Percentiles rank a stretch among this genome's conserved stretches.
Conservation (phyloP, 1,284 basidiomycete genomes). For the Tilletia walkeri region DNA sequence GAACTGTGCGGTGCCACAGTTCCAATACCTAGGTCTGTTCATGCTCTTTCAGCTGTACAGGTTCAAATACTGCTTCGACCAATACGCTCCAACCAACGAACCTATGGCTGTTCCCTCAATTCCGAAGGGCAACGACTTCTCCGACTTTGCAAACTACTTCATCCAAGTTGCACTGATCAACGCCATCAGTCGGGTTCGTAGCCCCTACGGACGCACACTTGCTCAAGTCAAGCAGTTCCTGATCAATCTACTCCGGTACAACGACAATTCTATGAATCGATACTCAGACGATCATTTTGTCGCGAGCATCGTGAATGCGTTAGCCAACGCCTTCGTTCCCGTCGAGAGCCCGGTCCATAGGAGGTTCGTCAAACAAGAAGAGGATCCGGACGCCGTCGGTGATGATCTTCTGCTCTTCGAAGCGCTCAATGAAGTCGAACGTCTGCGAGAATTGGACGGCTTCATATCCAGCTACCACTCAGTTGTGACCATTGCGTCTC, state of each 20-base stretch:
- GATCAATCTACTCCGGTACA: conserved; percentile 83
- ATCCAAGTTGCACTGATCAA: conserved; percentile 81
- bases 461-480: conserved; percentile 94
- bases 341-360: conserved; percentile 36
- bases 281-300: conserved; percentile 90
- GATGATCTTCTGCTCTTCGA: conserved; percentile 38
- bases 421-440: conserved; percentile 64
- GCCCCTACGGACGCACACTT: conserved; percentile 76
- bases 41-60: conserved; percentile 91
- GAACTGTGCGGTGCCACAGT: conserved; percentile 74
- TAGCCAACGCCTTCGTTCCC: conserved; percentile 71
- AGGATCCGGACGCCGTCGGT: conserved; percentile 37
- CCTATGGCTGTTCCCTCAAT: conserved; percentile 67
- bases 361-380: conserved; percentile 32
- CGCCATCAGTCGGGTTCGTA: conserved; percentile 78
- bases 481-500: conserved; percentile 75
- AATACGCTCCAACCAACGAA: conserved; percentile 16
- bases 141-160: conserved; percentile 87
- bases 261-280: conserved; percentile 91
- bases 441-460: conserved; percentile 90
- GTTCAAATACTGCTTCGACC: conserved; percentile 78
- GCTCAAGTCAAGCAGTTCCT: conserved; percentile 84
- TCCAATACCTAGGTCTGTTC: conserved; percentile 87
- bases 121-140: conserved; percentile 89
- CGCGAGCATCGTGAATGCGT: conserved; percentile 77